These are phyloP conservation scores for Dianthus caryophyllus DNA, from an alignment of 148 eudicot genomes.

Conservation along the genomic window DNA sequence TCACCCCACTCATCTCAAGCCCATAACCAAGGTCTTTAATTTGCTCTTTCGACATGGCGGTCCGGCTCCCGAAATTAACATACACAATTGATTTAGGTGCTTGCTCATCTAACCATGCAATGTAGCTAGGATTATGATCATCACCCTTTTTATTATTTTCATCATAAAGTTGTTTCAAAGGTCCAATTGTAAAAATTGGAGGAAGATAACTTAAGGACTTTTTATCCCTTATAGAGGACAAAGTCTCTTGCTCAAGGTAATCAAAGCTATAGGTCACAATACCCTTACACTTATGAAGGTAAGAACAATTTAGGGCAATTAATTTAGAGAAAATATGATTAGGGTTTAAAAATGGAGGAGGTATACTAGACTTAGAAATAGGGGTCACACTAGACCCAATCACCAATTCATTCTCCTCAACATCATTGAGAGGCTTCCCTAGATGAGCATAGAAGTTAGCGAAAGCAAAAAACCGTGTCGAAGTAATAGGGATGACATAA, in stretches of 20 bases:
- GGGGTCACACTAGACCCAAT: constrained; percentile 21
- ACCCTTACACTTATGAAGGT: constrained; percentile 16
- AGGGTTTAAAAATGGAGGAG: constrained; percentile 8
- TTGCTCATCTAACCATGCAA: constrained; percentile 37
- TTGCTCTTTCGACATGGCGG: constrained; percentile 33
- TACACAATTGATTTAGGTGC: constrained; percentile 31
- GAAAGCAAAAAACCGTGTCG: constrained; percentile 23
- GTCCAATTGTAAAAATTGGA: constrained; percentile 29
- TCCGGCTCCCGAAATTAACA: constrained; percentile 45
- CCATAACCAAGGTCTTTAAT: constrained; percentile 41
- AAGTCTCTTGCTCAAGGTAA: constrained; percentile 26
- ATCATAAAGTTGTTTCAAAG: constrained; percentile 14
- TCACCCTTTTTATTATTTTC: too few species aligned
- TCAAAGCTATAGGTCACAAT: constrained; percentile 23
- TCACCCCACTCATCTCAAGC: constrained; percentile 30
- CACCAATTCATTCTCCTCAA: neutral
- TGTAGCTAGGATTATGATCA: neutral
- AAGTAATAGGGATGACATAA: constrained; percentile 26
- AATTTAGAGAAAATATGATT: constrained; percentile 2
- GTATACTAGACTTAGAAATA: neutral
- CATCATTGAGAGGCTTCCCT: too few species aligned
- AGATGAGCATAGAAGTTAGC: constrained; percentile 18
- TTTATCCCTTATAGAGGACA: constrained; percentile 19
- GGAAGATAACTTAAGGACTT: constrained; percentile 21
- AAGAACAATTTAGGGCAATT: neutral